A percentile compares a stretch with the other conserved stretches of the same genome.
phyloP scores from a whole-genome alignment of 1,139 yeast species.

The Hansenula sp. region DNA sequence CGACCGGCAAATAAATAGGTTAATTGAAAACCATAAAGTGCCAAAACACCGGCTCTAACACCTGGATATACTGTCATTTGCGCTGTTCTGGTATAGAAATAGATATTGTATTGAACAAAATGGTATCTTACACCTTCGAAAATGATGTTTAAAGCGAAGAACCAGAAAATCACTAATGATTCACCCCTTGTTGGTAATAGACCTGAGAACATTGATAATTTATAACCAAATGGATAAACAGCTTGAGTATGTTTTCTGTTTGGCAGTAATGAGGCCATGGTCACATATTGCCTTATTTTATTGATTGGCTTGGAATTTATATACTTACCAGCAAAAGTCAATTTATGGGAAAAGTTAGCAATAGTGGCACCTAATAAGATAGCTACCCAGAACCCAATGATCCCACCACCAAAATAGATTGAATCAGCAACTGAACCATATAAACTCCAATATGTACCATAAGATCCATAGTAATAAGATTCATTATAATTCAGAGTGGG shows the following conservation, averaged over 20 bases:
- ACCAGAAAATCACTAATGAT: slow-evolving; percentile 39
- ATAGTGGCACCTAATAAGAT: slow-evolving; percentile 36
- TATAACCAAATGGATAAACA: background rate
- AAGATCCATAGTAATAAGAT: slow-evolving; percentile 30
- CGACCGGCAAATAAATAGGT: slow-evolving; percentile 58
- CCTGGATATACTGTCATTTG: slow-evolving; percentile 60
- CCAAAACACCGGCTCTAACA: slow-evolving; percentile 54
- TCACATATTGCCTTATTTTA: slow-evolving; percentile 1
- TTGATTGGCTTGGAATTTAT: slow-evolving; percentile 1
- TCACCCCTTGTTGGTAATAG: slow-evolving; percentile 58
- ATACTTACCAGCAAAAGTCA: slow-evolving; percentile 1
- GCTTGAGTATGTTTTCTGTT: slow-evolving; percentile 1
- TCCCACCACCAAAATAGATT: slow-evolving; percentile 40
- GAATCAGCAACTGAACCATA: slow-evolving; percentile 36
- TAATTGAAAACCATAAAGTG: slow-evolving; percentile 44
- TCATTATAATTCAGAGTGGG: slow-evolving; percentile 22
- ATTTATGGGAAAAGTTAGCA: slow-evolving; percentile 27
- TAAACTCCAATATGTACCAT: slow-evolving; percentile 26
- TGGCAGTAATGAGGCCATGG: slow-evolving; percentile 2
- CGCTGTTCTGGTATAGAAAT: slow-evolving; percentile 33
- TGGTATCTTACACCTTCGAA: slow-evolving; percentile 34
- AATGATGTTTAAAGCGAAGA: slow-evolving; percentile 38
- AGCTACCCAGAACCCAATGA: slow-evolving; percentile 42
- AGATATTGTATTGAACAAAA: slow-evolving; percentile 35
- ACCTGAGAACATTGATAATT: slow-evolving; percentile 7